Conservation (phyloP, 2,329 filamentous ascomycete genomes). For the Aspergillus uvarum region DNA sequence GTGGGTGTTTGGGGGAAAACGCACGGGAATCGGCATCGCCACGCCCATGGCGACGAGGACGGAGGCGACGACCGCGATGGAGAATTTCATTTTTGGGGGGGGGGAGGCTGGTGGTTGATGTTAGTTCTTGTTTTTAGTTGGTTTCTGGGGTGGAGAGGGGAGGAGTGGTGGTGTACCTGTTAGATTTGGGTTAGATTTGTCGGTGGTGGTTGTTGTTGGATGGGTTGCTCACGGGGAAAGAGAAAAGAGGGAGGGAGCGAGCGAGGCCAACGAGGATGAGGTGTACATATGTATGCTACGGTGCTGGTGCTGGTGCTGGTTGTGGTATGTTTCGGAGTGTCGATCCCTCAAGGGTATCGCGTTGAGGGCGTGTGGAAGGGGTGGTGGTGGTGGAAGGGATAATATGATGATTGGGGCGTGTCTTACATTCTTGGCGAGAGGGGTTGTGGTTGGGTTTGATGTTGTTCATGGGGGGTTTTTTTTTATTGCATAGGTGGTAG, state of each 20-base stretch:
- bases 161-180: not conserved
- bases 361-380: not conserved
- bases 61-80: not conserved
- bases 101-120: not conserved
- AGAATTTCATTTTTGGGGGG: constrained; percentile 9
- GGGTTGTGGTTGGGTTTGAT: too few relatives aligned
- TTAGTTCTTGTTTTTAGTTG: constrained; percentile 4
- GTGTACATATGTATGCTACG: too few relatives aligned
- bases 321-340: not conserved
- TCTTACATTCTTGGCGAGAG: not conserved
- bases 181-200: too few relatives aligned
- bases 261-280: not conserved
- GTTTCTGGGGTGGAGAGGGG: too few relatives aligned
- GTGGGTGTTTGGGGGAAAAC: not conserved
- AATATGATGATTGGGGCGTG: not conserved
- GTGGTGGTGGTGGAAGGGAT: not conserved
- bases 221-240: not conserved
- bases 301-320: too few relatives aligned
- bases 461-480: too few relatives aligned
- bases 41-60: constrained; percentile 1
- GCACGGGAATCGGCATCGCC: constrained; percentile 5
- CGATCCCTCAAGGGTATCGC: not conserved
- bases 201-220: too few relatives aligned
- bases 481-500: too few relatives aligned
- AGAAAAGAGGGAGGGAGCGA: not conserved